Evolutionary conservation across 2,329 filamentous ascomycete genomes (phyloP).

Genomic region (Sporothrix pallida): DNA sequence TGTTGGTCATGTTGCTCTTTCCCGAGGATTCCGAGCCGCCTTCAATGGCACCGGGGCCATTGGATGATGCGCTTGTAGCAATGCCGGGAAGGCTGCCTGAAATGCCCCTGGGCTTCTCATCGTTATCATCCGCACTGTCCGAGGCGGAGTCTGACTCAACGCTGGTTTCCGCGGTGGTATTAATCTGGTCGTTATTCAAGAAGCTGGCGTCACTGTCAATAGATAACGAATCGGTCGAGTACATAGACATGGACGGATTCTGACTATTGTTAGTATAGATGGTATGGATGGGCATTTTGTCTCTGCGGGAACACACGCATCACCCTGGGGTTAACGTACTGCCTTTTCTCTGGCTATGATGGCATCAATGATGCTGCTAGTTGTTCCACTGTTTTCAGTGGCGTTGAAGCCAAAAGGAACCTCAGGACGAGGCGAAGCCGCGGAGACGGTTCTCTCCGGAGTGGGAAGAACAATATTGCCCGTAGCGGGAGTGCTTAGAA

Average conservation of each 20-base stretch:
- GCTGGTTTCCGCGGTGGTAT: no score
- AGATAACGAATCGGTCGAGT: neutral
- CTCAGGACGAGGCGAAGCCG: no score
- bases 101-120: no score
- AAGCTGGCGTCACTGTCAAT: neutral
- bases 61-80: neutral
- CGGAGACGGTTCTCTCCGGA: no score
- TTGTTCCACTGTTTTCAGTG: no score
- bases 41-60: neutral
- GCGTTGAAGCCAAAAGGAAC: no score
- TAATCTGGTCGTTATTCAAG: no score
- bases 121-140: no score
- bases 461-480: neutral
- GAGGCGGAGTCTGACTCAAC: no score
- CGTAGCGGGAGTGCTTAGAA: neutral
- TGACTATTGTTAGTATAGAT: neutral
- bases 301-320: no score
- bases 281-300: neutral
- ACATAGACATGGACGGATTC: neutral
- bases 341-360: neutral
- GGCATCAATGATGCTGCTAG: neutral
- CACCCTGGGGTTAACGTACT: neutral
- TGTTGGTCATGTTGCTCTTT: neutral
- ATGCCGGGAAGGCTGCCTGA: no score
- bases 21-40: no score